These are phyloP conservation scores for Rhynchosporium graminicola DNA, from an alignment of 2,329 filamentous ascomycete genomes.

Conservation along the genomic window DNA sequence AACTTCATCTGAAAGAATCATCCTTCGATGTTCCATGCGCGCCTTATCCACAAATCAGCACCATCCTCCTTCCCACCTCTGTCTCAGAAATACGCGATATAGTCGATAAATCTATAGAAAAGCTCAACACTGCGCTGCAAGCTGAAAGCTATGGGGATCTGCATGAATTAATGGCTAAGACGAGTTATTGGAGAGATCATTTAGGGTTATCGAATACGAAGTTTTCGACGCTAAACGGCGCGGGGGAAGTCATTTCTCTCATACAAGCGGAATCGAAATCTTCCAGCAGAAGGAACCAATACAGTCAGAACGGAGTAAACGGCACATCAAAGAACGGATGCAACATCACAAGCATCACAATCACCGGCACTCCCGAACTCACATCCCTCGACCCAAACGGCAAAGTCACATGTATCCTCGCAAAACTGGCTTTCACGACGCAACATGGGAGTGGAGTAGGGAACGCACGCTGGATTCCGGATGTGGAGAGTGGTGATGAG, in stretches of 20 bases:
- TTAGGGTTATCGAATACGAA: slow-evolving; percentile 8
- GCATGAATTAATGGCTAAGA: neutral
- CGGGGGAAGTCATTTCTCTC: neutral
- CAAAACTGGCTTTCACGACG: slow-evolving; percentile 55
- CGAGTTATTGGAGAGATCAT: slow-evolving; percentile 13
- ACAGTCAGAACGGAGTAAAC: neutral
- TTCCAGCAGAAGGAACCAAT: too few species aligned
- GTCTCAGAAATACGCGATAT: neutral
- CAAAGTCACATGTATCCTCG: slow-evolving; percentile 52
- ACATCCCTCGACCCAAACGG: slow-evolving; percentile 40
- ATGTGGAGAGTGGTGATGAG: slow-evolving; percentile 32
- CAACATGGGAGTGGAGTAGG: slow-evolving; percentile 55
- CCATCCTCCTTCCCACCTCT: neutral
- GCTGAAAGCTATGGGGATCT: neutral
- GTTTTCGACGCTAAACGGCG: slow-evolving; percentile 3
- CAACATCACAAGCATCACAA: neutral
- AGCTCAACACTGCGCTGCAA: neutral
- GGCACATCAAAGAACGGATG: neutral
- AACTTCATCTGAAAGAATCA: slow-evolving; percentile 15
- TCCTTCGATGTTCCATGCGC: slow-evolving; percentile 9
- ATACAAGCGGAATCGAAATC: neutral
- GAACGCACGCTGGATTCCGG: slow-evolving; percentile 51
- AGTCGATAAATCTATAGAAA: neutral
- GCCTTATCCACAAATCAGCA: slow-evolving; percentile 8
- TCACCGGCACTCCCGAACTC: neutral